These are phyloP conservation scores for Pyrrhoderma noxium DNA, from an alignment of 1,284 basidiomycete genomes.

Conservation along the genomic window DNA sequence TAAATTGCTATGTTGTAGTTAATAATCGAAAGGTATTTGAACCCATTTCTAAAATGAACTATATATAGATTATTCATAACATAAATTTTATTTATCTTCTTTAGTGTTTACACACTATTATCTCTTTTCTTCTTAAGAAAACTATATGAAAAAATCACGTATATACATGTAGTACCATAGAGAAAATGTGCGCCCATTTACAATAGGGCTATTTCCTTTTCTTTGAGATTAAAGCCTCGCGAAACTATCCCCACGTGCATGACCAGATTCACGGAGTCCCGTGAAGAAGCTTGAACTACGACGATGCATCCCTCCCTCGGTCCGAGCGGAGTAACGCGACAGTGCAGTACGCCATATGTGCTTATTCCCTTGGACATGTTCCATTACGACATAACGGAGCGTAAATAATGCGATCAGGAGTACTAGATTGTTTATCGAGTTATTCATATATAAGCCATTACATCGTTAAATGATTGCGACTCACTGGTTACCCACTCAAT, in stretches of 20 bases:
- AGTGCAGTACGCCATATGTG: conserved; percentile 46
- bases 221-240: background rate
- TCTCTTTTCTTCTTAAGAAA: too few relatives aligned
- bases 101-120: too few relatives aligned
- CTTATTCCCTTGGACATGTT: conserved; percentile 39
- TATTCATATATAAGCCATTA: background rate
- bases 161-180: too few relatives aligned
- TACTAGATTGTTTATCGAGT: conserved; percentile 29
- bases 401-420: conserved; percentile 35
- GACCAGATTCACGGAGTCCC: background rate
- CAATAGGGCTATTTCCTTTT: too few relatives aligned
- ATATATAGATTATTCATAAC: too few relatives aligned
- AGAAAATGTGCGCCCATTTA: too few relatives aligned
- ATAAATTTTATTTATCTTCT: too few relatives aligned
- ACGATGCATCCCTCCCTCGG: conserved; percentile 10
- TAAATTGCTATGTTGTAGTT: too few relatives aligned
- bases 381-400: conserved; percentile 35
- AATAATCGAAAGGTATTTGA: too few relatives aligned
- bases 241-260: background rate
- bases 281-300: conserved; percentile 13
- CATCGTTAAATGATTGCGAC: conserved; percentile 22
- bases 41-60: too few relatives aligned
- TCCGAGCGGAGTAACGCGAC: conserved; percentile 33
- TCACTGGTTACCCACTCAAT: conserved; percentile 45
- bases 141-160: too few relatives aligned